Evolutionary conservation across 78 protist species (phyloP).

Genomic region (Dictyostelium capitatum): DNA sequence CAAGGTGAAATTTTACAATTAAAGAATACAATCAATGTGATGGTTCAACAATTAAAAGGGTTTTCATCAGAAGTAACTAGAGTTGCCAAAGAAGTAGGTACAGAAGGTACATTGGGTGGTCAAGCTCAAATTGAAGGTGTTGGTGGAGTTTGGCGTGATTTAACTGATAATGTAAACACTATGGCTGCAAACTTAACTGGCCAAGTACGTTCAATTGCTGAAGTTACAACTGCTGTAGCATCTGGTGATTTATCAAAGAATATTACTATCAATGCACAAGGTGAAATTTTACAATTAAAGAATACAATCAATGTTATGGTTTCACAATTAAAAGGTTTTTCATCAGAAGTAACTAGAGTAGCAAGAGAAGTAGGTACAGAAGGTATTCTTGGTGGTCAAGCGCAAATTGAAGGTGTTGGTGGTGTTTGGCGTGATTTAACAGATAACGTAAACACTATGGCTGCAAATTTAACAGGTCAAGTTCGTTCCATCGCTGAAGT

Average conservation of each 20-base stretch:
- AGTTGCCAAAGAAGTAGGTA: slow-evolving; percentile 69
- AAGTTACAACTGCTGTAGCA: slow-evolving; percentile 50
- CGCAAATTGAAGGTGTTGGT: slow-evolving; percentile 35
- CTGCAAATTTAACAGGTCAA: slow-evolving; percentile 49
- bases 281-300: slow-evolving; percentile 43
- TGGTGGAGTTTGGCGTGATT: slow-evolving; percentile 54
- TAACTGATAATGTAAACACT: slow-evolving; percentile 67
- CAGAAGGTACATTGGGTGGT: slow-evolving; percentile 75
- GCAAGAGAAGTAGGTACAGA: slow-evolving; percentile 73
- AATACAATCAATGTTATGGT: slow-evolving; percentile 65
- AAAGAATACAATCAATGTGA: slow-evolving; percentile 46
- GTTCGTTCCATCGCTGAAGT: slow-evolving; percentile 62
- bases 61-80: slow-evolving; percentile 67
- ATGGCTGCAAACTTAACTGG: slow-evolving; percentile 58
- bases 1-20: slow-evolving; percentile 61
- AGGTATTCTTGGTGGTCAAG: slow-evolving; percentile 73
- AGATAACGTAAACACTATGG: slow-evolving; percentile 69
- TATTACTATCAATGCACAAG: slow-evolving; percentile 27
- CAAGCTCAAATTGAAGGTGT: slow-evolving; percentile 66
- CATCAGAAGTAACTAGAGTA: slow-evolving; percentile 73
- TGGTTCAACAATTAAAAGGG: slow-evolving; percentile 65
- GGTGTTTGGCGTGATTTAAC: slow-evolving; percentile 76
- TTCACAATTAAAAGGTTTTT: slow-evolving; percentile 37
- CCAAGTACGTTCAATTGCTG: slow-evolving; percentile 51
- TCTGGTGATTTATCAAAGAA: slow-evolving; percentile 54